These are phyloP conservation scores for Ganoderma leucocontextum DNA, from an alignment of 1,284 basidiomycete species.

Conservation along the genomic window DNA sequence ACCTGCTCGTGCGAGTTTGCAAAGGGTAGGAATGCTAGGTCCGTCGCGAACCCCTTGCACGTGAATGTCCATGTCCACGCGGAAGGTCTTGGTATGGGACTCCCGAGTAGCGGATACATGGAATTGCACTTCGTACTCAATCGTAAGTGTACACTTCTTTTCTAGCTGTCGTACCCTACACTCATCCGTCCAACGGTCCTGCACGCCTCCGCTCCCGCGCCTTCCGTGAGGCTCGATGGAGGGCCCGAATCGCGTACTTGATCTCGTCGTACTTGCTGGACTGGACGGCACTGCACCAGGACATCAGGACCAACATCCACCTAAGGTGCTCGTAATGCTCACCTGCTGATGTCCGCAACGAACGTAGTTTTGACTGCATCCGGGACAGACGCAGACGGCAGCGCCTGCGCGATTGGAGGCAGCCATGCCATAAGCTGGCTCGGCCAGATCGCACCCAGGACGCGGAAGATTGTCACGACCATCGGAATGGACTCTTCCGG, in stretches of 20 bases:
- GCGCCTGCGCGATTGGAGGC: constrained; percentile 71
- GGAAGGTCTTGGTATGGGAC: not conserved
- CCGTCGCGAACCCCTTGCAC: constrained; percentile 1
- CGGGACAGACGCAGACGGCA: constrained; percentile 72
- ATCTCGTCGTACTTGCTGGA: constrained; percentile 76
- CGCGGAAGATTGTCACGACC: constrained; percentile 82
- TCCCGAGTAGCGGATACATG: constrained; percentile 8
- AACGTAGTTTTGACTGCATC: constrained; percentile 80
- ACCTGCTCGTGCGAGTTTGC: not conserved
- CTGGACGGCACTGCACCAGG: constrained; percentile 63
- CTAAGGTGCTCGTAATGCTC: constrained; percentile 40
- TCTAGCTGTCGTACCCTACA: constrained; percentile 18
- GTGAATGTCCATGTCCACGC: not conserved
- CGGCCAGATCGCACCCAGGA: constrained; percentile 73
- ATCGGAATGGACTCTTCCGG: constrained; percentile 84
- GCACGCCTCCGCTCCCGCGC: constrained; percentile 71
- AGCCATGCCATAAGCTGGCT: constrained; percentile 78
- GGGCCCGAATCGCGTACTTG: constrained; percentile 74
- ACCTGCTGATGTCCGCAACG: constrained; percentile 78
- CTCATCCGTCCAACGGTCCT: constrained; percentile 50
- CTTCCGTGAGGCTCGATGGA: constrained; percentile 75
- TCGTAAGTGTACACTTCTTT: constrained; percentile 29
- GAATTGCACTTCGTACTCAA: constrained; percentile 13
- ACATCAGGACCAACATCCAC: constrained; percentile 21
- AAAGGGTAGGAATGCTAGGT: not conserved